phyloP scores from a whole-genome alignment of 192 early-diverging fungal species.

The Coemansia sp. region DNA sequence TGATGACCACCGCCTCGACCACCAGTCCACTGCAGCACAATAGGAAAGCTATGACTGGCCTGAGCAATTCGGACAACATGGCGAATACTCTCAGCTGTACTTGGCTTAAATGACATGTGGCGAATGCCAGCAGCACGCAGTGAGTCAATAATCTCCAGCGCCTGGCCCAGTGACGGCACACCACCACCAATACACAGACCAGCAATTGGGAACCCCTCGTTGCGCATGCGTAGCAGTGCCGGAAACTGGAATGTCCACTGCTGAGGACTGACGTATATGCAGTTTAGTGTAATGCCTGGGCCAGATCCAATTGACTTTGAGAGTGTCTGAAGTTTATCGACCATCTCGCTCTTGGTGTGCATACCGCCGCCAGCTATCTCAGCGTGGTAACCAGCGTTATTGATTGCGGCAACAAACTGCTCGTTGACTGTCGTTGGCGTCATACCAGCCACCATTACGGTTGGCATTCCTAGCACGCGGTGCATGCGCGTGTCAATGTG shows the following conservation, averaged over 20 bases:
- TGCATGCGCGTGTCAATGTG: slow-evolving; percentile 88
- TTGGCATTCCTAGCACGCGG: slow-evolving; percentile 78
- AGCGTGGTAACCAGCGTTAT: slow-evolving; percentile 87
- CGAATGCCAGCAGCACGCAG: slow-evolving; percentile 75
- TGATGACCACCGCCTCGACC: slow-evolving; percentile 96
- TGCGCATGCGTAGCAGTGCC: slow-evolving; percentile 72
- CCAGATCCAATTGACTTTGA: slow-evolving; percentile 72
- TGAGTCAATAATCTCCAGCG: slow-evolving; percentile 73
- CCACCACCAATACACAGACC: slow-evolving; percentile 88
- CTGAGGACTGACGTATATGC: slow-evolving; percentile 83
- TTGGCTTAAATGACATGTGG: slow-evolving; percentile 85
- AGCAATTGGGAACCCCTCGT: slow-evolving; percentile 84
- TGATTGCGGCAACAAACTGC: slow-evolving; percentile 77
- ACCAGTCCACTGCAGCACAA: slow-evolving; percentile 96
- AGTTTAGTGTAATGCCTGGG: slow-evolving; percentile 88
- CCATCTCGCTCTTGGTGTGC: slow-evolving; percentile 70
- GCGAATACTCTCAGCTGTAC: slow-evolving; percentile 74
- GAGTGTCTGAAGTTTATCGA: slow-evolving; percentile 70
- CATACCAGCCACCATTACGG: slow-evolving; percentile 96
- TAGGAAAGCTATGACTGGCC: slow-evolving; percentile 76
- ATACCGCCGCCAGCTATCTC: slow-evolving; percentile 92
- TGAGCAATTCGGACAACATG: slow-evolving; percentile 82
- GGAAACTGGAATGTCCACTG: slow-evolving; percentile 87
- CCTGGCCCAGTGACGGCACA: slow-evolving; percentile 82
- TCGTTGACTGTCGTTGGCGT: slow-evolving; percentile 82